These are phyloP conservation scores for Mortierella sp. DNA, from an alignment of 371 early-diverging fungal species.

Conservation along the genomic window DNA sequence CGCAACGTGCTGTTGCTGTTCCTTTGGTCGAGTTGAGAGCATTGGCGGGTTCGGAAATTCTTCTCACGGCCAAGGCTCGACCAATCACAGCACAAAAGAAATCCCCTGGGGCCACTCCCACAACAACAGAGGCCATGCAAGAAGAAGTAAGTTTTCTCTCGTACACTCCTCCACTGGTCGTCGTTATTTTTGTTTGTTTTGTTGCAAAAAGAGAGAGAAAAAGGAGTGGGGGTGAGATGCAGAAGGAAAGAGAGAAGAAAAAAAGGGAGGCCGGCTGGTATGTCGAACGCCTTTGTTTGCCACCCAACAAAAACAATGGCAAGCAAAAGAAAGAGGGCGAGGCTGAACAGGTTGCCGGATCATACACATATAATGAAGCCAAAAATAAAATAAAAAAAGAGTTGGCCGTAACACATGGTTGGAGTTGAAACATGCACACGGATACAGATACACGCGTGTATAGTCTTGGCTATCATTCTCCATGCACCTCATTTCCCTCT, in stretches of 20 bases:
- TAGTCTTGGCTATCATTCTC: neutral
- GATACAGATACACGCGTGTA: slow-evolving; percentile 5
- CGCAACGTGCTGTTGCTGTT: neutral
- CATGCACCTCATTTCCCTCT: neutral
- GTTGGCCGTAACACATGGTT: slow-evolving; percentile 7
- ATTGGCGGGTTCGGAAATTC: slow-evolving; percentile 11
- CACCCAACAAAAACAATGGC: slow-evolving; percentile 23
- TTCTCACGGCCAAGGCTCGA: neutral
- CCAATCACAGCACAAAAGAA: slow-evolving; percentile 11
- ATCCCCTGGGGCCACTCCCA: slow-evolving; percentile 9
- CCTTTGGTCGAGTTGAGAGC: slow-evolving; percentile 3
- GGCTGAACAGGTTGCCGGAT: neutral
- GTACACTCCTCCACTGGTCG: neutral
- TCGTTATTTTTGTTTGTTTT: neutral
- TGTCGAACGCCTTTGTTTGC: neutral
- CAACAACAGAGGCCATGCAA: neutral
- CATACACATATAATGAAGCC: neutral
- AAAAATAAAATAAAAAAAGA: neutral
- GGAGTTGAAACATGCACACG: slow-evolving; percentile 5
- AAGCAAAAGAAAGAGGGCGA: neutral
- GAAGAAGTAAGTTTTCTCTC: neutral
- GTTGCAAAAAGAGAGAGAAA: neutral
- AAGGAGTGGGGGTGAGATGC: neutral
- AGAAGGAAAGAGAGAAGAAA: neutral
- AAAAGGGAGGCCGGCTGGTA: neutral